phyloP scores from a whole-genome alignment of 495 filamentous ascomycete genomes.

The Hypoxylon subgilvum region DNA sequence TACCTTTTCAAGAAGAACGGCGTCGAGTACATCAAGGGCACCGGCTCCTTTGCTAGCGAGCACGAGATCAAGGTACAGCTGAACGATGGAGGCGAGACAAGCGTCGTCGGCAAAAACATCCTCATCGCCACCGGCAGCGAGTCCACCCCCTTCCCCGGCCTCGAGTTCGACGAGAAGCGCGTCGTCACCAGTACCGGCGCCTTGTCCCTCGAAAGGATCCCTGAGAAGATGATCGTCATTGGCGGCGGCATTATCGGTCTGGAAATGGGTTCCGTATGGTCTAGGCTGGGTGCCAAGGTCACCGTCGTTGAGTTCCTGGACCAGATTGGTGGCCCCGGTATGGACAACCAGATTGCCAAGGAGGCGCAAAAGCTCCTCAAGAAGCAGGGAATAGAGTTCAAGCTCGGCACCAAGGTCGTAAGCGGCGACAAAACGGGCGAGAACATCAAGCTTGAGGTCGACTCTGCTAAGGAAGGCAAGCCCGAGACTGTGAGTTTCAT shows the following conservation, averaged over 20 bases:
- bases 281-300: slow-evolving; percentile 87
- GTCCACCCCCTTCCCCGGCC: slow-evolving; percentile 92
- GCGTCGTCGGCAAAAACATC: slow-evolving; percentile 89
- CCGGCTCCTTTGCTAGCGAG: slow-evolving; percentile 83
- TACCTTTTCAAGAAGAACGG: slow-evolving; percentile 98
- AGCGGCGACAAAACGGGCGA: slow-evolving; percentile 81
- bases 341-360: slow-evolving; percentile 95
- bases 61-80: slow-evolving; percentile 91
- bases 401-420: slow-evolving; percentile 92
- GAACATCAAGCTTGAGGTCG: slow-evolving; percentile 77
- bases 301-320: slow-evolving; percentile 96
- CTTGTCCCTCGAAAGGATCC: slow-evolving; percentile 84
- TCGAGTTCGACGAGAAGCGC: slow-evolving; percentile 95
- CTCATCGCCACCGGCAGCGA: slow-evolving; percentile 95
- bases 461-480: slow-evolving; percentile 96
- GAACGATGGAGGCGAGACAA: slow-evolving; percentile 85
- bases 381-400: slow-evolving; percentile 99
- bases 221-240: slow-evolving; percentile 97
- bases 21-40: slow-evolving; percentile 94
- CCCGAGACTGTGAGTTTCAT: slow-evolving; percentile 72
- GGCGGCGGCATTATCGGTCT: slow-evolving; percentile 98
- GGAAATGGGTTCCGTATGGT: slow-evolving; percentile 99
- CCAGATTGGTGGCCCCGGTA: slow-evolving; percentile 96
- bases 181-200: slow-evolving; percentile 96
- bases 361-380: slow-evolving; percentile 86